Conservation (phyloP, 352 stramenopile genomes). For the Globisporangium rhizosaccharum region DNA sequence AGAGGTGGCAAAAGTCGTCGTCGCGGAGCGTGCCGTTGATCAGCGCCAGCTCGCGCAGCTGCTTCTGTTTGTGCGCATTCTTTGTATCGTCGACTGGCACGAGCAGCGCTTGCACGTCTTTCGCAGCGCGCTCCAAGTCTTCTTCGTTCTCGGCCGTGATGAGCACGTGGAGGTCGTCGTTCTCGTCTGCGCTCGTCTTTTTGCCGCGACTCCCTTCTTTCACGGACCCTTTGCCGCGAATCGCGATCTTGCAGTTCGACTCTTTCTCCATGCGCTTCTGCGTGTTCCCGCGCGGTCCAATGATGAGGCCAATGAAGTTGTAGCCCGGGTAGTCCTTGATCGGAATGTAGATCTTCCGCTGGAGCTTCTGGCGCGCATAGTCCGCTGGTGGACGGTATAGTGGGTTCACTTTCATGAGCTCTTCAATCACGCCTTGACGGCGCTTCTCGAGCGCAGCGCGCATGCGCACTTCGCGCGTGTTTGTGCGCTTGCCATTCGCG, state of each 20-base stretch:
- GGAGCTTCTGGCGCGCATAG: conserved; percentile 91
- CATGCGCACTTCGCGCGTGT: conserved; percentile 96
- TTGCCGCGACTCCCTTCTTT: conserved; percentile 97
- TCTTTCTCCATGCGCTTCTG: conserved; percentile 99
- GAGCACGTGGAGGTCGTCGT: conserved; percentile 96
- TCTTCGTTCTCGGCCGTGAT: conserved; percentile 90
- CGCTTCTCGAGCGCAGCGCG: conserved; percentile 87
- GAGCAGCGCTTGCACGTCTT: conserved; percentile 88
- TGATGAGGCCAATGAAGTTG: conserved; percentile 99
- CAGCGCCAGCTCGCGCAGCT: conserved; percentile 96
- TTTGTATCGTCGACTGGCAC: conserved; percentile 89
- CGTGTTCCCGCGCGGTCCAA: conserved; percentile 97
- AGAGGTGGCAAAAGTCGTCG: conserved; percentile 97
- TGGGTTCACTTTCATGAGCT: conserved; percentile 95
- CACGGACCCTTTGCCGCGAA: conserved; percentile 94
- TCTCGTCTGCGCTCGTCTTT: conserved; percentile 89
- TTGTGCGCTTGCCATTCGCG: conserved; percentile 93
- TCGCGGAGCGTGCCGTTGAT: conserved; percentile 99
- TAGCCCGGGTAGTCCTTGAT: conserved; percentile 97
- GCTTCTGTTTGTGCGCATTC: conserved; percentile 98
- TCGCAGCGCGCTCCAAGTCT: conserved; percentile 74
- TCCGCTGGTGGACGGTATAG: conserved; percentile 80
- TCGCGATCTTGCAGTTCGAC: conserved; percentile 98
- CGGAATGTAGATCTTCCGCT: conserved; percentile 96
- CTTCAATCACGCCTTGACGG: conserved; percentile 91